Evolutionary conservation across 169 alveolate species (phyloP).

Genomic region (Blepharisma undulans): DNA sequence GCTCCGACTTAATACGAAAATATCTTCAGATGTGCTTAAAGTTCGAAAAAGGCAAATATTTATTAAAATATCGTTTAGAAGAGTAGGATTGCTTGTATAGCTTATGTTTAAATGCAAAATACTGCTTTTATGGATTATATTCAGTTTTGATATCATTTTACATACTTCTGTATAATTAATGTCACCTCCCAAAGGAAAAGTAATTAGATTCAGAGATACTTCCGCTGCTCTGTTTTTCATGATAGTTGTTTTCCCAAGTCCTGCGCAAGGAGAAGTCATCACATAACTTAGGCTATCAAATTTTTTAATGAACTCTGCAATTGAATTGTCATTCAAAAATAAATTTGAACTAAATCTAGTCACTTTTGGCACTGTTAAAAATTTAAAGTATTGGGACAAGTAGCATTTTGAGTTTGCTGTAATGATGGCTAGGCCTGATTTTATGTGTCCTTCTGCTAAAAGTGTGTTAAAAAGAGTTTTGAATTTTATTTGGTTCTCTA

Average conservation of each 20-base stretch:
- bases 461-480: background rate
- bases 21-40: background rate
- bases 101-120: background rate
- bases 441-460: background rate
- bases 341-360: background rate
- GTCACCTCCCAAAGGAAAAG: background rate
- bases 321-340: background rate
- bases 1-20: background rate
- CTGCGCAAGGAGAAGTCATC: background rate
- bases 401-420: background rate
- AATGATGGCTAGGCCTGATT: background rate
- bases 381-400: background rate
- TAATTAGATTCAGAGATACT: too few relatives aligned
- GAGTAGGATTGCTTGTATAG: background rate
- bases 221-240: background rate
- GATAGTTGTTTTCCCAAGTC: conserved; percentile 7
- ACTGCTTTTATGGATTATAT: too few relatives aligned
- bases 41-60: background rate
- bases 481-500: conserved; percentile 12
- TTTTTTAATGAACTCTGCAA: background rate
- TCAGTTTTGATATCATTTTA: background rate
- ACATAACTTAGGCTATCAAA: background rate
- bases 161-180: background rate
- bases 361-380: background rate
- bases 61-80: background rate